These are phyloP conservation scores for Vachellia pachyceras DNA, from an alignment of 306 rosid species.

Conservation along the genomic window DNA sequence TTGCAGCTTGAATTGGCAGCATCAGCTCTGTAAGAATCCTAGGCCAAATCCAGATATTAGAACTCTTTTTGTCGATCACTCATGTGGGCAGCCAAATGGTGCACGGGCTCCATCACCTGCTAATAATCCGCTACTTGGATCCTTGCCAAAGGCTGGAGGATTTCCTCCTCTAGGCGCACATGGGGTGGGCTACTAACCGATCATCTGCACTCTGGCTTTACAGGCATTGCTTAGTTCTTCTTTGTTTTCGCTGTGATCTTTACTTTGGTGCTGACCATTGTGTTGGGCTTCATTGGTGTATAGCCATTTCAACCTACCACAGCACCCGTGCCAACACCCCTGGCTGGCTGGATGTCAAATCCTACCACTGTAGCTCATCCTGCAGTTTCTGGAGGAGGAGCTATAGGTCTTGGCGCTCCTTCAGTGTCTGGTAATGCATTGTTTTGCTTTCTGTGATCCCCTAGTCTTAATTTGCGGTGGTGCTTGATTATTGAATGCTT, in stretches of 20 bases:
- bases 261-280: conserved; percentile 31
- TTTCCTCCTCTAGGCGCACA: conserved; percentile 95
- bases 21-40: conserved; percentile 96
- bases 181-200: conserved; percentile 68
- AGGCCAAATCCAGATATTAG: conserved; percentile 97
- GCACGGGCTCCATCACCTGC: conserved; percentile 98
- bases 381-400: conserved; percentile 85
- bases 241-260: conserved; percentile 32
- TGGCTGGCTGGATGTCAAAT: conserved; percentile 99
- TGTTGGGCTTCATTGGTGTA: conserved; percentile 41
- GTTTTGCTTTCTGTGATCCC: conserved; percentile 36
- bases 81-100: conserved; percentile 96
- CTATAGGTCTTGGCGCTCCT: conserved; percentile 91
- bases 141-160: conserved; percentile 91
- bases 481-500: conserved; percentile 26
- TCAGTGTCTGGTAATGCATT: conserved; percentile 77
- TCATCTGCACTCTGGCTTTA: conserved; percentile 13
- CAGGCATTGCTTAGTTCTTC: conserved; percentile 40
- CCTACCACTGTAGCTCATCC: conserved; percentile 85
- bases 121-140: conserved; percentile 85
- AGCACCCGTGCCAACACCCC: conserved; percentile 70
- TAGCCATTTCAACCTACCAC: conserved; percentile 94
- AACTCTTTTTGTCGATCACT: conserved; percentile 96
- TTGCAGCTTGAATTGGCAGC: conserved; percentile 99
- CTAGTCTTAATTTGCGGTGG: conserved; percentile 18